Percentiles rank a stretch among this genome's conserved stretches.
Conservation (phyloP, 2,329 filamentous ascomycete genomes). For the Aspergillus candidus region DNA sequence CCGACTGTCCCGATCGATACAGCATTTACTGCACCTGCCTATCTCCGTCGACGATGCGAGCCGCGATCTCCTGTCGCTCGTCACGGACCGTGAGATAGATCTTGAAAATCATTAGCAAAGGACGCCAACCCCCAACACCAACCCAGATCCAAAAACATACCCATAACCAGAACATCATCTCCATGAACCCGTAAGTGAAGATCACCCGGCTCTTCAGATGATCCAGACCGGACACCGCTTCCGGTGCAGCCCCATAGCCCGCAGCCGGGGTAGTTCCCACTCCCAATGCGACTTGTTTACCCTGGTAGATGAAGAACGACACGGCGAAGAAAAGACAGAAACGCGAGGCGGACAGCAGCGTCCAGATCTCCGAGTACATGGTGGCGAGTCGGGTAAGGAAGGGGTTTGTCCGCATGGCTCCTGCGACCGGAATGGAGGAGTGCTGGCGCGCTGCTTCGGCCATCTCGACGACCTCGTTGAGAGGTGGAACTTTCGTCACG, state of each 20-base stretch:
- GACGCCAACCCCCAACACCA: background rate
- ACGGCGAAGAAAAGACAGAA: conserved; percentile 34
- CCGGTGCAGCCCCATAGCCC: conserved; percentile 3
- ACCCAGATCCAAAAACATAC: conserved; percentile 33
- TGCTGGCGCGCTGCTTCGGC: conserved; percentile 55
- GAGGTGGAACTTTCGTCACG: conserved; percentile 50
- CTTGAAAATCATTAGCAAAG: conserved; percentile 13
- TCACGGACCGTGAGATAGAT: conserved; percentile 32
- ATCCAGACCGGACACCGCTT: conserved; percentile 46
- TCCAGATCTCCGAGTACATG: conserved; percentile 37
- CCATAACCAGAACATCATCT: conserved; percentile 86
- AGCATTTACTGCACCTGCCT: too few species aligned
- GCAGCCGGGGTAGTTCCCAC: conserved; percentile 8
- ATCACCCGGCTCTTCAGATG: conserved; percentile 76
- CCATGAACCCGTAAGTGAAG: conserved; percentile 78
- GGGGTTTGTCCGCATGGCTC: conserved; percentile 18
- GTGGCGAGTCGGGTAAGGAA: conserved; percentile 22
- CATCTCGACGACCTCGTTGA: conserved; percentile 63
- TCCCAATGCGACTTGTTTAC: conserved; percentile 23
- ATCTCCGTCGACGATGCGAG: conserved; percentile 11
- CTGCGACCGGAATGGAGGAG: conserved; percentile 13
- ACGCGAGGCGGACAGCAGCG: conserved; percentile 28
- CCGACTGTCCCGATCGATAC: too few species aligned
- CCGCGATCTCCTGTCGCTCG: conserved; percentile 29
- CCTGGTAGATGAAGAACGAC: conserved; percentile 34